Base-by-base conservation (phyloP, 805 yeast species). In the Candida tallmaniae region DNA sequence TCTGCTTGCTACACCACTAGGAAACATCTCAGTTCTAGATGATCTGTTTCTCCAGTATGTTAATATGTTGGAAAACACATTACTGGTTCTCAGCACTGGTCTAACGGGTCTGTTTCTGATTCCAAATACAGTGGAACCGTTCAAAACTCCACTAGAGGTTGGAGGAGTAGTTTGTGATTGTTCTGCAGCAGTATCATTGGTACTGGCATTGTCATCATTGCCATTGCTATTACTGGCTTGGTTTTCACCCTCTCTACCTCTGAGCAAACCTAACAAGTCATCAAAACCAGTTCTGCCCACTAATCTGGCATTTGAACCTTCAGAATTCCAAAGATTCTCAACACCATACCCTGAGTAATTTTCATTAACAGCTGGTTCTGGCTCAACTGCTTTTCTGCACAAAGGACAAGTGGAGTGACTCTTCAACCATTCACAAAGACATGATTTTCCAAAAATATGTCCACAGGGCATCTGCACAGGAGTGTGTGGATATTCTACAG, bases 361-460 rank as follows among this genome's bases (percentile, higher is more conserved):
- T 6, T 23, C 16, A 19, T 19, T 24, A 17, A 7, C 11, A 21
- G 17, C 26, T 9, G 9, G 16, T 4, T 9, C 11, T 25, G 29
- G 38, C 11, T 23, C 47, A 2, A 82, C 62, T 14, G 70, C 62
- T 12, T 65, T 65, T 38, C 97, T 76, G 54, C 98, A 90, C 30
- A 90, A 59, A 0, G 98, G 98, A 54, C 97, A 89, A 2, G 86
- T 76, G 20, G 76, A 72, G 47, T 83, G 79, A 16, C 74, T 62
- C 40, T 71, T 73, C 32, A 90, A 73, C 98, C 98, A 90, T 47
- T 82, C 85, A 38, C 68, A 74, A 16, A 88, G 64, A 62, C 98
- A 90, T n/a, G 76, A 73, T 41, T 79, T 71, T 5, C 98, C 97
- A 65, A 93, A 90, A 0, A 78, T 52, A 52, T 90, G 98, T 6